Evolutionary conservation across 2,329 filamentous ascomycete genomes (phyloP).

Genomic region (Fusarium sp.): DNA sequence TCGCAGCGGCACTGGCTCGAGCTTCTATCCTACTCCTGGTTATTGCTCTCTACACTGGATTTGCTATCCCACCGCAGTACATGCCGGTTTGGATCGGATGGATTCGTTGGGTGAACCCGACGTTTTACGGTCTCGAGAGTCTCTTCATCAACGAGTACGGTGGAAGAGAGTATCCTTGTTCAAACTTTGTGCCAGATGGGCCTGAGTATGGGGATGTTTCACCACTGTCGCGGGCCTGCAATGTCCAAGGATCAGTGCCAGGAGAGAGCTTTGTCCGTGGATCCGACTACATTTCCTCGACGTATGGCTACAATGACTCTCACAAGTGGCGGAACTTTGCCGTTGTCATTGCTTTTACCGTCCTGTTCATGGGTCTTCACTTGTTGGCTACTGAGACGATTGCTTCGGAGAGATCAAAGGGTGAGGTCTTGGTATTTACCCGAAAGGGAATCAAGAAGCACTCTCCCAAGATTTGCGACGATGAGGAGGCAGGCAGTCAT

Average conservation of each 20-base stretch:
- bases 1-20: slow-evolving; percentile 42
- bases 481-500: slow-evolving; percentile 15
- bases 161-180: slow-evolving; percentile 60
- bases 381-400: slow-evolving; percentile 34
- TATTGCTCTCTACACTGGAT: slow-evolving; percentile 64
- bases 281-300: slow-evolving; percentile 18
- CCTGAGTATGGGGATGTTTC: slow-evolving; percentile 24
- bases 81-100: slow-evolving; percentile 66
- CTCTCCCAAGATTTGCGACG: slow-evolving; percentile 62
- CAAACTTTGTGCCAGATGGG: slow-evolving; percentile 49
- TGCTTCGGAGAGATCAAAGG: slow-evolving; percentile 38
- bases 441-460: slow-evolving; percentile 37
- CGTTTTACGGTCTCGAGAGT: slow-evolving; percentile 73
- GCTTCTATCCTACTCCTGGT: slow-evolving; percentile 39
- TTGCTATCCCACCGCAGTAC: slow-evolving; percentile 57
- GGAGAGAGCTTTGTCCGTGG: slow-evolving; percentile 34
- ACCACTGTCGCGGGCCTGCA: slow-evolving; percentile 16
- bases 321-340: slow-evolving; percentile 40
- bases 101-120: slow-evolving; percentile 73
- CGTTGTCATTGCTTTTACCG: slow-evolving; percentile 34
- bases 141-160: slow-evolving; percentile 74
- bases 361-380: slow-evolving; percentile 36
- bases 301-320: slow-evolving; percentile 29
- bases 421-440: slow-evolving; percentile 39
- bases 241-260: slow-evolving; percentile 18